Base-by-base conservation (phyloP, 805 yeast genomes). In the Debaryomyces maramus region DNA sequence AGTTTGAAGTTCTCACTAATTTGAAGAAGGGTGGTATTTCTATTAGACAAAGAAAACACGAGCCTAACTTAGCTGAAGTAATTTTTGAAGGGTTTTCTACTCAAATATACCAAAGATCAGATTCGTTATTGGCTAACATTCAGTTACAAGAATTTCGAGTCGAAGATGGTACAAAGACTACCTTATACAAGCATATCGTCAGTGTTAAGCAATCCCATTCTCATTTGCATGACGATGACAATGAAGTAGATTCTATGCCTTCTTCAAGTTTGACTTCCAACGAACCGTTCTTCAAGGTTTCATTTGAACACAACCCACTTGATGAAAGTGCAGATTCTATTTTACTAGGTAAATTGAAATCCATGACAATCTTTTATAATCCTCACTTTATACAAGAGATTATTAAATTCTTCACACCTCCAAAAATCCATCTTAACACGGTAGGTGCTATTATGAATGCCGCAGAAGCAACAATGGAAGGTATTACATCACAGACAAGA, bases 391-490 rank as follows among this genome's bases (percentile, higher is more conserved):
- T 91, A 21, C 93, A 89, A 50, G 85, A 81, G 42, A 72, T 93
- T 36, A 73, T 77, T 11, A 65, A 60, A 42, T 91, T 95, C 54
- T 93, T 93, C 70, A 81, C 77, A 34, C 96, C 97, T 1, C 96
- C 97, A 15, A 81, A 80, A 43, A 80, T 80, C 19, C 95, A 90
- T 51, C 70, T 82, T 40, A 96, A 90, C 53, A 89, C 97, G 0
- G 80, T 93, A 16, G 91, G 89, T 26, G 93, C 93, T 7, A 78
- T 95, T 18, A 79, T 93, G 79, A 83, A 80, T 60, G 98, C 97
- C 1, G 99, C 99, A 0, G 96, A 90, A 46, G 87, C 90, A 0
- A 90, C 97, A 0, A 85, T 93, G 42, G 97, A 89, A 54, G 97
- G 95, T 2, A 70, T 93, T 46, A 83, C 97, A 0, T 72, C 82